Percentiles rank a stretch among this genome's conserved stretches.
These are phyloP conservation scores for Nicotiana tomentosiformis DNA, from an alignment of 257 asterid genomes.

Conservation along the genomic window DNA sequence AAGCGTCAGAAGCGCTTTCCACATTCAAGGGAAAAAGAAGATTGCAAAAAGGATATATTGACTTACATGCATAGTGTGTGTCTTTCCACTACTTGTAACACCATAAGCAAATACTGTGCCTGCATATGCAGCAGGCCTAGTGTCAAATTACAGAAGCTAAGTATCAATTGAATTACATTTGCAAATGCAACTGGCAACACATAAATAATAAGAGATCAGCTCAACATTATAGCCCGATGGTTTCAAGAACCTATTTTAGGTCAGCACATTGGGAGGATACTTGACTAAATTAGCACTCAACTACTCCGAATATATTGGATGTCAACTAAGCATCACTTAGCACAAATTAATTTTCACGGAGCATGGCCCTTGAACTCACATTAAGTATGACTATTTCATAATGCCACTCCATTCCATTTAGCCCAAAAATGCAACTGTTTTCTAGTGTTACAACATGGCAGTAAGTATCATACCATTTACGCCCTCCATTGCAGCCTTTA, in stretches of 20 bases:
- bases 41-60: constrained; percentile 11
- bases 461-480: constrained; percentile 60
- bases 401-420: not conserved
- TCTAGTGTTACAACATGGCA: not conserved
- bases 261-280: not conserved
- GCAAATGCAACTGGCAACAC: not conserved
- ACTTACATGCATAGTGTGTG: constrained; percentile 99
- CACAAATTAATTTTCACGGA: not conserved
- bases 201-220: not conserved
- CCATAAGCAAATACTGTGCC: constrained; percentile 99
- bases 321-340: not conserved
- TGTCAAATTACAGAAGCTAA: constrained; percentile 16
- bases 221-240: not conserved
- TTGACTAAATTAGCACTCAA: not conserved
- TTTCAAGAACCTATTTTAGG: not conserved
- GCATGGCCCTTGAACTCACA: not conserved
- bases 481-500: constrained; percentile 98
- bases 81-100: constrained; percentile 99
- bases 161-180: not conserved
- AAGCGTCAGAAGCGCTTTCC: not conserved
- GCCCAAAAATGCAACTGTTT: not conserved
- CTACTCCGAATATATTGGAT: not conserved
- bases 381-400: not conserved
- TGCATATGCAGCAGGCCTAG: constrained; percentile 33
- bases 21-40: constrained; percentile 8